Base-by-base conservation (phyloP, 108 stramenopile species). In the Pseudonitzschia multistriata region DNA sequence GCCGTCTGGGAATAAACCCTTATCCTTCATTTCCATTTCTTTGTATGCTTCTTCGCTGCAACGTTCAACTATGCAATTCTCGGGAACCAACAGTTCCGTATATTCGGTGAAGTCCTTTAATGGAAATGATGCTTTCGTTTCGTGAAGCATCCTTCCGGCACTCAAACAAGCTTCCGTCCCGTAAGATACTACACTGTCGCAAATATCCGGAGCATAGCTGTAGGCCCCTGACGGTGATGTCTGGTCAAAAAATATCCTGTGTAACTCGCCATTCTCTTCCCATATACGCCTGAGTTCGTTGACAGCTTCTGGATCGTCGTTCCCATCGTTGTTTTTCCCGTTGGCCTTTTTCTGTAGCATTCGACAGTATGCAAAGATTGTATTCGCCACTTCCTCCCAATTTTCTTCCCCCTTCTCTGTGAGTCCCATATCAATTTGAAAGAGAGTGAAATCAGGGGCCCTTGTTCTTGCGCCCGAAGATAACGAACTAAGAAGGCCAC, bases 31-130 rank as follows among this genome's bases (percentile, higher is more conserved):
- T 35, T 59, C 31, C 39, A 77, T 72, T 62, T 90, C 86, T 13
- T 81, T 70, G 85, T 87, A 94, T 2, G 90, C 90, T 7, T 35
- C 66, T 53, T 87, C 65, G 68, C 93, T 93, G 72, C 85, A 91
- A 62, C 92, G 68, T 74, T 94, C 93, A 50, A 94, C 74, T 30
- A 94, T 68, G 48, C 89, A 94, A 77, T 91, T 91, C 8, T 66
- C 69, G 0, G 89, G 85, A 31, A 52, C 45, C 17, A 93, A 68
- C 17, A 52, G 54, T 17, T 81, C 36, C 25, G 70, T 76, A 71
- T 81, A 75, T 7, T 86, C 76, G 5, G 60, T 34, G 17, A 90
- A 33, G 3, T 69, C 39, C 24, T 79, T 76, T 29, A 87, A 54
- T 33, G 88, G 91, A 52, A 86, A 79, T 17, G 89, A 81, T 11